Conservation (phyloP, 495 filamentous ascomycete species). For the Geoglossum glabrum region DNA sequence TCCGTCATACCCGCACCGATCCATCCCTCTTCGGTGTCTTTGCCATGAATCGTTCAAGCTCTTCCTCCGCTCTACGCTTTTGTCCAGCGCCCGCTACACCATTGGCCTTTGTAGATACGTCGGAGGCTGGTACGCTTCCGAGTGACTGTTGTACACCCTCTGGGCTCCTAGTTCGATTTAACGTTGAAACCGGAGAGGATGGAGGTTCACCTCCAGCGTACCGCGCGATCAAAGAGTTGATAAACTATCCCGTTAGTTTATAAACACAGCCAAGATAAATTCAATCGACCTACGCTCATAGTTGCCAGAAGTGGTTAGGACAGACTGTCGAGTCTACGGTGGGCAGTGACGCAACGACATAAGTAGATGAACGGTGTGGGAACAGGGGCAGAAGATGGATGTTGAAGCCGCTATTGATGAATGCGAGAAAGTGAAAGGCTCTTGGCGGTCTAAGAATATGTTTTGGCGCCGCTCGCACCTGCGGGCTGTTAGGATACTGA, state of each 20-base stretch:
- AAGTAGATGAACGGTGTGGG: background rate
- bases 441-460: background rate
- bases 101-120: background rate
- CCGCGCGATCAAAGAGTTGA: background rate
- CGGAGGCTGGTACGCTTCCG: background rate
- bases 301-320: background rate
- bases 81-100: background rate
- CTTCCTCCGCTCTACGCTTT: constrained; percentile 5
- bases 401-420: background rate
- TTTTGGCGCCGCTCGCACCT: background rate
- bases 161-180: background rate
- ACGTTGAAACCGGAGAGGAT: background rate
- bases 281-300: background rate
- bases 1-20: background rate
- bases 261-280: background rate
- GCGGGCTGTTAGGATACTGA: background rate
- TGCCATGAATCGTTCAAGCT: background rate
- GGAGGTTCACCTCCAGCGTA: background rate
- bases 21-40: constrained; percentile 2
- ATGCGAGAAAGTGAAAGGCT: background rate
- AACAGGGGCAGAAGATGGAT: background rate
- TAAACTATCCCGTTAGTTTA: background rate
- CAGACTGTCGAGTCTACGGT: background rate
- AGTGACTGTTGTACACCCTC: background rate
- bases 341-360: background rate